phyloP scores from a whole-genome alignment of 306 rosid species.

The Quercus dentata region DNA sequence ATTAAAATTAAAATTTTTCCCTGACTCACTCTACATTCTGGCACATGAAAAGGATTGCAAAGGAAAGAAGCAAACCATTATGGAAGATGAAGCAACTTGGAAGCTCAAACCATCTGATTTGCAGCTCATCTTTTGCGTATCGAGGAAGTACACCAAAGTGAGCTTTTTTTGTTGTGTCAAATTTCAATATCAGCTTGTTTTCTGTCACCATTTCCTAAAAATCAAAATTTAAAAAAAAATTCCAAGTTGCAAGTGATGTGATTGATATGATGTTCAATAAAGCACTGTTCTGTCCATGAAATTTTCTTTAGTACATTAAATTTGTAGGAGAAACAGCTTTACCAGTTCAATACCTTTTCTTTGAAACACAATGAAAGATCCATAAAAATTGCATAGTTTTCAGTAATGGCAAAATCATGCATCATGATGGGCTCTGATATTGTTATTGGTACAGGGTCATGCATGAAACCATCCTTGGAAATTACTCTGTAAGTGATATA shows the following conservation, averaged over 20 bases:
- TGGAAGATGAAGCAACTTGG: conserved; percentile 98
- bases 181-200: conserved; percentile 63
- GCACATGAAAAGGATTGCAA: background rate
- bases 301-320: background rate
- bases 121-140: conserved; percentile 78
- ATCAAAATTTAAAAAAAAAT: background rate
- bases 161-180: conserved; percentile 79
- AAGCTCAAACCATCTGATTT: conserved; percentile 89
- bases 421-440: conserved; percentile 83
- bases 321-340: background rate
- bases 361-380: conserved; percentile 83
- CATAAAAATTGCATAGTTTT: conserved; percentile 82
- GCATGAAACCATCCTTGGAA: conserved; percentile 87
- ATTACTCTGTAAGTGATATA: conserved; percentile 89
- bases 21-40: background rate
- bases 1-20: background rate
- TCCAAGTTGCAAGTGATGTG: conserved; percentile 5
- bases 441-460: conserved; percentile 92
- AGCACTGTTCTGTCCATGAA: background rate
- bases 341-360: conserved; percentile 62
- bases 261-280: conserved; percentile 2
- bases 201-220: conserved; percentile 97
- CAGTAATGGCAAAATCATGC: conserved; percentile 96
- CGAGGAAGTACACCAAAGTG: conserved; percentile 95
- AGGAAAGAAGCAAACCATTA: conserved; percentile 45